Conservation (phyloP, 2,329 filamentous ascomycete genomes). For the Calonectria crousiana region DNA sequence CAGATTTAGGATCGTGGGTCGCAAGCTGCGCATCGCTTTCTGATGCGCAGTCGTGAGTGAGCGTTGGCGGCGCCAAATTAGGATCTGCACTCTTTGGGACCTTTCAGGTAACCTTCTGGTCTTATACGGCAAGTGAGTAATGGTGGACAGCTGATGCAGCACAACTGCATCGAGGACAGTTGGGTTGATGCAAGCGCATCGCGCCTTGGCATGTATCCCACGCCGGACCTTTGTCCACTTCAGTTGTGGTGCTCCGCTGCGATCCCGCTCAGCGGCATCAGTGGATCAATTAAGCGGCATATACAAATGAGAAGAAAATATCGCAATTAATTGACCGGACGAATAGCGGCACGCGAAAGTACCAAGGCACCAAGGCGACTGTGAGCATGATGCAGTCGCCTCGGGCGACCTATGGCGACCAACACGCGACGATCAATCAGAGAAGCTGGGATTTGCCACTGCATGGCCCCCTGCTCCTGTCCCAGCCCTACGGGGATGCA, state of each 20-base stretch:
- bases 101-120: neutral
- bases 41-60: neutral
- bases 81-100: neutral
- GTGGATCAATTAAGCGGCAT: neutral
- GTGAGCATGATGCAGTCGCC: constrained; percentile 21
- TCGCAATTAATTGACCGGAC: neutral
- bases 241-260: neutral
- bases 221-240: constrained; percentile 4
- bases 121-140: neutral
- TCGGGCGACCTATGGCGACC: constrained; percentile 15
- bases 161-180: neutral
- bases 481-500: constrained; percentile 41
- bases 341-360: neutral
- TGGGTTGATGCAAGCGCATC: neutral
- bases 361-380: constrained; percentile 26
- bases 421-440: neutral
- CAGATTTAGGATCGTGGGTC: neutral
- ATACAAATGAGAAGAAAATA: neutral
- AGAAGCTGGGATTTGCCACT: neutral
- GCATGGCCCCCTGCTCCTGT: constrained; percentile 32
- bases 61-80: neutral
- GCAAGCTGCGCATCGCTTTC: neutral
- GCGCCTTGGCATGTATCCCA: neutral
- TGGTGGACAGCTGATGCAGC: neutral
- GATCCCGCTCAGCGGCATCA: neutral